phyloP scores from a whole-genome alignment of 768 basidiomycete genomes.

The Hericium coralloides region DNA sequence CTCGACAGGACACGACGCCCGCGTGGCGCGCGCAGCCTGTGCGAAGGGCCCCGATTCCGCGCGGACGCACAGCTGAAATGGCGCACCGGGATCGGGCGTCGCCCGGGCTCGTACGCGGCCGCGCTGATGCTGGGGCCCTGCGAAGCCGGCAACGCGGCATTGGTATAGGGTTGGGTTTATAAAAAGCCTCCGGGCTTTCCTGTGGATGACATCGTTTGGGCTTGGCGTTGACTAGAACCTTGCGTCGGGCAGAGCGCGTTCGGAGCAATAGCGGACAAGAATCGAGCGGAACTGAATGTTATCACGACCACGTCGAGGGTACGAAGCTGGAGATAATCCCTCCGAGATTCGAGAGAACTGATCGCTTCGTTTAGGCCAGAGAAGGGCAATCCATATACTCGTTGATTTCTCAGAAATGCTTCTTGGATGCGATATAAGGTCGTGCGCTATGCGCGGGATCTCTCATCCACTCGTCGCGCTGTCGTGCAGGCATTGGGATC shows the following conservation, averaged over 20 bases:
- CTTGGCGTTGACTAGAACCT: not conserved
- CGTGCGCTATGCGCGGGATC: not conserved
- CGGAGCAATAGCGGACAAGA: slow-evolving; percentile 1
- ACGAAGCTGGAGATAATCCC: not conserved
- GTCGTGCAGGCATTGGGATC: not conserved
- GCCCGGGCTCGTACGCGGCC: not conserved
- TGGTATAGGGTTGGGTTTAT: not conserved
- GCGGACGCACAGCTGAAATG: not conserved
- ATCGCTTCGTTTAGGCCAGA: no score
- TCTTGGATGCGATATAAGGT: not conserved
- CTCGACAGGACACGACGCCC: not conserved
- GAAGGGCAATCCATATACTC: not conserved
- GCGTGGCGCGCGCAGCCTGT: not conserved
- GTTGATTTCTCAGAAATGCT: not conserved
- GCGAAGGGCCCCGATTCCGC: not conserved
- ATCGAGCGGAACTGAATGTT: not conserved
- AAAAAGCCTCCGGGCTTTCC: not conserved
- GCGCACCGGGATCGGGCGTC: not conserved
- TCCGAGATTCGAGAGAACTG: not conserved
- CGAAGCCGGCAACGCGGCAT: not conserved
- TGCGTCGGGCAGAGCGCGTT: not conserved
- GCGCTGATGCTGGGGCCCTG: not conserved
- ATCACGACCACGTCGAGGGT: not conserved
- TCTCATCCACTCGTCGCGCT: not conserved
- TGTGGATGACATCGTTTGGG: not conserved